Base-by-base conservation (phyloP, 1,284 basidiomycete species). In the Megacollybia platyphylla region DNA sequence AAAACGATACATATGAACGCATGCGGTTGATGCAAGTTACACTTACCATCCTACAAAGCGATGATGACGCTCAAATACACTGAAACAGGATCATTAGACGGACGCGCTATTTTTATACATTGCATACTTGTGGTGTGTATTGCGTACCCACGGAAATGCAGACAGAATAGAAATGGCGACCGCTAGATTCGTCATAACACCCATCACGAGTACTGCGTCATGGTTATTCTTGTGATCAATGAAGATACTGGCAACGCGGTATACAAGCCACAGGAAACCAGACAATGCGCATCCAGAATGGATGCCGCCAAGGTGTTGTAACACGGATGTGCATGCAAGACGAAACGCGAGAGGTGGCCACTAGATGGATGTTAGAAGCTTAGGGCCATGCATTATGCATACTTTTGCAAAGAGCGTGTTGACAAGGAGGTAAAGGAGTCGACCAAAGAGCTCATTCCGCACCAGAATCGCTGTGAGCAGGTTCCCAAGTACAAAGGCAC, bases 281-380 rank as follows among this genome's bases (percentile, higher is more conserved):
- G 76, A 76, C 1, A 64, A 64, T 13, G 77, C 78, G 53, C 78
- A 81, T 24, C 79, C 78, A n/a, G 75, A 78, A 54, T 83, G 79
- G 50, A 82, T 76, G 27, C 79, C 79, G 9, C 79, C 79, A 8
- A 81, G 62, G 50, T 81, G 79, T 52, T 81, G 79, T 11, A 83
- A 62, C 6, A 63, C 60, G 1, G 78, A 80, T 11, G 79, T 81
- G 49, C 73, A 76, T 18, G 59, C 70, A 1, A 81, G 60, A 17
- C 79, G 65, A 51, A 77, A 76, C 60, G 63, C 64, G 8, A 82
- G 58, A 18, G 79, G 79, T 4, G 79, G 57, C 79, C 79, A 81
- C 78, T 82, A 29, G 36, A 32, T 34, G 36, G 15, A 9, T 37
- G 13, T 13, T 5, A 15, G 20, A 37, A 37, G 10, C 20, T 13